Conservation (phyloP, 2,329 filamentous ascomycete species). For the Aspergillus sp. region DNA sequence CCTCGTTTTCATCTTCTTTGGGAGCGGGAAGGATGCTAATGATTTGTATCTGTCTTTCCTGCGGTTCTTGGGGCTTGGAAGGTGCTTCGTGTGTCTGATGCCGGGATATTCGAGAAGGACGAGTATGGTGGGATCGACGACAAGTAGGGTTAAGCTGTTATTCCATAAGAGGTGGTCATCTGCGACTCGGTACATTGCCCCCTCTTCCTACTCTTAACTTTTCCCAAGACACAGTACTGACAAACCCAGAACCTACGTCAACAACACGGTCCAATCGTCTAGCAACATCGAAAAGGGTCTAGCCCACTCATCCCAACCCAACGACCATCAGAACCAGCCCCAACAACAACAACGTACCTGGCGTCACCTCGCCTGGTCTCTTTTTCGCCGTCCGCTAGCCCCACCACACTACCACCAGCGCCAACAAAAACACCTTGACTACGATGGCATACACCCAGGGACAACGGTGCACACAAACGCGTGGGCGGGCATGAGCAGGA, state of each 20-base stretch:
- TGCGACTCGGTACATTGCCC: slow-evolving; percentile 10
- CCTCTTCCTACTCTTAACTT: neutral
- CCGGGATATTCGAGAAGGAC: slow-evolving; percentile 6
- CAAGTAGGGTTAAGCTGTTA: slow-evolving; percentile 21
- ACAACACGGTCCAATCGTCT: neutral
- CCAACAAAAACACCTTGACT: no score
- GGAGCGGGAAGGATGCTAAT: slow-evolving; percentile 53
- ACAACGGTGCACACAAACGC: slow-evolving; percentile 24
- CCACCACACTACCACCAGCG: no score
- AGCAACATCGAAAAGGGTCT: slow-evolving; percentile 18
- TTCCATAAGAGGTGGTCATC: slow-evolving; percentile 13
- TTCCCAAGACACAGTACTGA: slow-evolving; percentile 1
- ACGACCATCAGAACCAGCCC: neutral
- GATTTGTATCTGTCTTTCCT: slow-evolving; percentile 45
- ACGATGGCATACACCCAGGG: slow-evolving; percentile 2
- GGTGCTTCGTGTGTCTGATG: slow-evolving; percentile 20
- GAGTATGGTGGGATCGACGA: slow-evolving; percentile 15
- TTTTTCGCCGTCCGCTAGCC: neutral
- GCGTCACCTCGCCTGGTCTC: slow-evolving; percentile 7
- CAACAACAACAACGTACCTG: slow-evolving; percentile 2
- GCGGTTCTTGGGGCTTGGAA: slow-evolving; percentile 34
- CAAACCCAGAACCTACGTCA: slow-evolving; percentile 3
- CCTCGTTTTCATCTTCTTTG: slow-evolving; percentile 56
- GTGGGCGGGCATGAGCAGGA: slow-evolving; percentile 22
- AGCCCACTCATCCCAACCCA: neutral